Conservation (phyloP, 1,284 basidiomycete genomes). For the Veloboletus limbatus region DNA sequence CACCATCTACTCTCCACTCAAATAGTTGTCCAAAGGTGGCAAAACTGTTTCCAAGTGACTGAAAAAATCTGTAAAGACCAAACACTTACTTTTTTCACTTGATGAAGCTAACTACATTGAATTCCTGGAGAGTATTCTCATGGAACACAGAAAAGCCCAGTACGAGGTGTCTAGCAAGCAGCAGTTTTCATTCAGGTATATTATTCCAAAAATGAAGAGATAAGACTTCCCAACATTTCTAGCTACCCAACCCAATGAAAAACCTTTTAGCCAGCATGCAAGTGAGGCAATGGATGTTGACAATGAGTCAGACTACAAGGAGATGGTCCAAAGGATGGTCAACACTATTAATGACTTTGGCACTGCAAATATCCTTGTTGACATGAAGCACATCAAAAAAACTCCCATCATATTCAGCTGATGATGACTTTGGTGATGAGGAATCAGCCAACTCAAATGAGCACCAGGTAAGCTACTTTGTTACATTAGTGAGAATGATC, state of each 20-base stretch:
- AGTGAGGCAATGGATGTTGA: slow-evolving; percentile 2
- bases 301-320: slow-evolving; percentile 2
- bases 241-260: neutral
- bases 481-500: no score
- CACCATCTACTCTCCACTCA: neutral
- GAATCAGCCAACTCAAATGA: neutral
- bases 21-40: no score
- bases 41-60: no score
- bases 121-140: no score
- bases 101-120: no score
- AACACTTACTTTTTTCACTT: no score
- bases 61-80: no score
- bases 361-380: neutral
- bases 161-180: neutral
- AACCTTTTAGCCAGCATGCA: neutral
- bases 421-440: neutral
- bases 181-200: neutral
- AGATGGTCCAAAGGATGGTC: slow-evolving; percentile 1
- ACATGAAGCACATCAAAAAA: neutral
- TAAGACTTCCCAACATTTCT: neutral
- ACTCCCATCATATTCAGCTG: neutral
- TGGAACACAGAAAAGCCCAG: neutral
- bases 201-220: neutral
- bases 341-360: neutral
- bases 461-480: no score